Base-by-base conservation (phyloP, 331 rosid genomes). In the Quercus phellos region DNA sequence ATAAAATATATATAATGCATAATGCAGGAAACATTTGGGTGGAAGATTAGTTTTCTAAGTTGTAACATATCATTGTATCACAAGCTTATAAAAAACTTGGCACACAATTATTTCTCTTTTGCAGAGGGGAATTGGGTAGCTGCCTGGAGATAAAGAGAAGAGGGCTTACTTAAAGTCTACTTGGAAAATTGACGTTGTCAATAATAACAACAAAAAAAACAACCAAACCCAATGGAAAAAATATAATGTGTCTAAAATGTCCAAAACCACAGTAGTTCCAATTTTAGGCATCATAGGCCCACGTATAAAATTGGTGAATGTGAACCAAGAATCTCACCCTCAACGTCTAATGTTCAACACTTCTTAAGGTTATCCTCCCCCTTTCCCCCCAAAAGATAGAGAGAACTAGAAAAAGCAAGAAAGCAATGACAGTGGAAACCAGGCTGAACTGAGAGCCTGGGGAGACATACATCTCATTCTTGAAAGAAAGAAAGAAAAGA, bases 401-500 rank as follows among this genome's bases (percentile, higher is more conserved):
- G 34, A 56, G 14, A 79, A 56, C 72, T 24, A 67, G 61, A 55
- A 24, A 73, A 17, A 66, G 51, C 16, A n/a, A 32, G 22, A 66
- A 66, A 30, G 50, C 19, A 18, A 7, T 34, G 46, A 27, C 79
- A 72, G 3, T 55, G 35, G 61, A 78, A 75, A 75, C 66, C 53
- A 21, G 26, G 51, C 24, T 50, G 43, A 64, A 78, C 71, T 64
- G 55, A 50, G 58, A 72, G 77, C 74, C 42, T n/a, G 63, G 26
- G 35, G 21, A 63, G 4, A 76, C 19, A 34, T 17, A 30, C 5
- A 69, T n/a, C 55, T 50, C 30, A 60, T 55, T 32, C 34, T 75
- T 17, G 77, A 66, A 70, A 50, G 54, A 26, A 53, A 11, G 24
- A 30, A 19, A 32, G 35, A 53, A 17, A 2, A 14, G 6, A 50